phyloP scores from a whole-genome alignment of 306 rosid species.

The Sicyos baderoa region DNA sequence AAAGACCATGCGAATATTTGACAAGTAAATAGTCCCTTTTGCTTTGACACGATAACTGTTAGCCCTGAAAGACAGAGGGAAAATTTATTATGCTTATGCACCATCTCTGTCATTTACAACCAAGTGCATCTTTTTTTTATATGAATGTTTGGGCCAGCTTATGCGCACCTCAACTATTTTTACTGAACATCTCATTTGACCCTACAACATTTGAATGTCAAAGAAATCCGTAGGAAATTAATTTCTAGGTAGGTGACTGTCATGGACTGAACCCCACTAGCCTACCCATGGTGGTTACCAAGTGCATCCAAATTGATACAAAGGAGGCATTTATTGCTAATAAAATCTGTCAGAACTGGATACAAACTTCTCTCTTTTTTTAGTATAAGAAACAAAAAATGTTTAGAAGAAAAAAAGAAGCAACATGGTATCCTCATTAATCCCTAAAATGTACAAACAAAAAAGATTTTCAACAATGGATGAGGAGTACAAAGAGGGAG shows the following conservation, averaged over 20 bases:
- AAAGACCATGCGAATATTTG: conserved; percentile 83
- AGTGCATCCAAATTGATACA: neutral
- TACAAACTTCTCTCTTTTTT: neutral
- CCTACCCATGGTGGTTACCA: no score
- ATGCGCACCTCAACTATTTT: no score
- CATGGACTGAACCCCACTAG: no score
- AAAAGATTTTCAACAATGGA: neutral
- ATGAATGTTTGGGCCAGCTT: no score
- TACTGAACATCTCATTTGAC: no score
- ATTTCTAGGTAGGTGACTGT: no score
- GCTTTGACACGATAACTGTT: conserved; percentile 65
- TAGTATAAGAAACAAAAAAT: neutral
- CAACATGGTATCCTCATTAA: neutral
- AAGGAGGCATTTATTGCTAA: neutral
- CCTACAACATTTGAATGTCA: no score
- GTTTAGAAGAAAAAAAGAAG: neutral
- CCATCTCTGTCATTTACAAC: neutral
- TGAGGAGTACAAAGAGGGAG: neutral
- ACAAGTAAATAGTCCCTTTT: conserved; percentile 77
- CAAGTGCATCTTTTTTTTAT: neutral
- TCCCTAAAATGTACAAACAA: neutral
- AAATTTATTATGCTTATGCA: neutral
- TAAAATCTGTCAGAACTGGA: neutral
- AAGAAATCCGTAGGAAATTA: no score
- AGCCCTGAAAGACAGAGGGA: conserved; percentile 28